Conservation (phyloP, 108 stramenopile genomes). For the Parmales sp. region DNA sequence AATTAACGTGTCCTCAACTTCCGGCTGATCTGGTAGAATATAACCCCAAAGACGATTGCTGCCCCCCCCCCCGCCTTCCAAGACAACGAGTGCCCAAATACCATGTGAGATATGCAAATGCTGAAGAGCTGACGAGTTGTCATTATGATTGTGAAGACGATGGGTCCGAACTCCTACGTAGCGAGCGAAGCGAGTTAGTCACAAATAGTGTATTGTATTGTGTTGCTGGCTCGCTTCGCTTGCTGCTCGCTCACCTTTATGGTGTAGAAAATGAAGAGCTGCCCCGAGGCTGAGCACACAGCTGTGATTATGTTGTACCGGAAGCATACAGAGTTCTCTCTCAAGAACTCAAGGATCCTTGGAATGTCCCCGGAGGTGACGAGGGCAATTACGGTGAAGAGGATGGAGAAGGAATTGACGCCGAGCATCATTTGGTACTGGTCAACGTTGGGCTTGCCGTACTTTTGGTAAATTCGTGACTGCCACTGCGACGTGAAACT, state of each 20-base stretch:
- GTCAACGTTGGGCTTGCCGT: conserved; percentile 75
- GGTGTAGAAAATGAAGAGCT: conserved; percentile 82
- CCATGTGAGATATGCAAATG: conserved; percentile 79
- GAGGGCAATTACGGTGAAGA: conserved; percentile 79
- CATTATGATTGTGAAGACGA: conserved; percentile 92
- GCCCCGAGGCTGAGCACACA: conserved; percentile 85
- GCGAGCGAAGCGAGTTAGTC: too few species aligned
- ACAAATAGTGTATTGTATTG: too few species aligned
- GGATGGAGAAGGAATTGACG: conserved; percentile 87
- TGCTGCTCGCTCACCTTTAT: too few species aligned
- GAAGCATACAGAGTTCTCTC: conserved; percentile 66
- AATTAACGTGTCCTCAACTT: too few species aligned
- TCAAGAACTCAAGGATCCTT: conserved; percentile 74
- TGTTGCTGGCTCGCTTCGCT: too few species aligned
- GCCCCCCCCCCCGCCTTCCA: conserved; percentile 64
- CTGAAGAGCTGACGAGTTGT: conserved; percentile 91
- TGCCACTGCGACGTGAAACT: conserved; percentile 99
- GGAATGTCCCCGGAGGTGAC: conserved; percentile 83
- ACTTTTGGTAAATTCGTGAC: conserved; percentile 82
- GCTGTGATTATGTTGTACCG: conserved; percentile 88
- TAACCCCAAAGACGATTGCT: conserved; percentile 75
- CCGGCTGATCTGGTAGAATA: conserved; percentile 80
- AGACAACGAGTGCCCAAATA: conserved; percentile 80
- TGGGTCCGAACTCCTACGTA: conserved; percentile 73
- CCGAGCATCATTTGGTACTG: conserved; percentile 98